These are phyloP conservation scores for Lagerstroemia speciosa DNA, from an alignment of 345 rosid species.

Conservation along the genomic window DNA sequence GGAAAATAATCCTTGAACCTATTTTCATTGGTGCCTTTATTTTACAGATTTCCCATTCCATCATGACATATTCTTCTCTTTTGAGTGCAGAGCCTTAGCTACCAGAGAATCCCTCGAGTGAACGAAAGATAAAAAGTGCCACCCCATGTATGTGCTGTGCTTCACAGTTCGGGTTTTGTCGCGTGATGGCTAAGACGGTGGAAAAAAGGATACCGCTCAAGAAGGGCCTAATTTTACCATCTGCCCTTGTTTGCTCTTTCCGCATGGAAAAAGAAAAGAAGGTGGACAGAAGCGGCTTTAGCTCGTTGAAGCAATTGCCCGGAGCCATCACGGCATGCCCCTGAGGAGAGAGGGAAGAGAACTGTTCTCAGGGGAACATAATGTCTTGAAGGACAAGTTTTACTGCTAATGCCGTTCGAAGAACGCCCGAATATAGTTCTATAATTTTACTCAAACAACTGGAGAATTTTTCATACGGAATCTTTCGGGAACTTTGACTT, in stretches of 20 bases:
- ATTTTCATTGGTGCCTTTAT: background rate
- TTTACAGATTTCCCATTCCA: background rate
- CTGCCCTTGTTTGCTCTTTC: too few species aligned
- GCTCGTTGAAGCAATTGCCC: background rate
- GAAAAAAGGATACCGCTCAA: background rate
- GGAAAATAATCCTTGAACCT: background rate
- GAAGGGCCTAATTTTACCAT: background rate
- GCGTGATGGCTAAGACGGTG: background rate
- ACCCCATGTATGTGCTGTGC: background rate
- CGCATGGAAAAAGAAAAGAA: background rate
- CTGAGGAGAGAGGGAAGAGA: background rate
- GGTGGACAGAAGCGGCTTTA: background rate
- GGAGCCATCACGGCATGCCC: background rate
- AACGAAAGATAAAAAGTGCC: background rate
- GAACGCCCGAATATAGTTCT: background rate
- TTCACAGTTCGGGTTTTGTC: background rate
- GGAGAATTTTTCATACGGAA: background rate
- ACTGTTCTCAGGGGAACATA: background rate
- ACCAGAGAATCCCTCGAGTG: slow-evolving; percentile 28
- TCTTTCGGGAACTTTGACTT: too few species aligned
- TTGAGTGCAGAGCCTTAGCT: slow-evolving; percentile 30
- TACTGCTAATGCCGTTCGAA: background rate
- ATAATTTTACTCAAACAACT: background rate
- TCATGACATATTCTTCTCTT: background rate
- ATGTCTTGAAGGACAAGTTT: background rate